Base-by-base conservation (phyloP, 1,284 basidiomycete genomes). In the Ganoderma multipileum region DNA sequence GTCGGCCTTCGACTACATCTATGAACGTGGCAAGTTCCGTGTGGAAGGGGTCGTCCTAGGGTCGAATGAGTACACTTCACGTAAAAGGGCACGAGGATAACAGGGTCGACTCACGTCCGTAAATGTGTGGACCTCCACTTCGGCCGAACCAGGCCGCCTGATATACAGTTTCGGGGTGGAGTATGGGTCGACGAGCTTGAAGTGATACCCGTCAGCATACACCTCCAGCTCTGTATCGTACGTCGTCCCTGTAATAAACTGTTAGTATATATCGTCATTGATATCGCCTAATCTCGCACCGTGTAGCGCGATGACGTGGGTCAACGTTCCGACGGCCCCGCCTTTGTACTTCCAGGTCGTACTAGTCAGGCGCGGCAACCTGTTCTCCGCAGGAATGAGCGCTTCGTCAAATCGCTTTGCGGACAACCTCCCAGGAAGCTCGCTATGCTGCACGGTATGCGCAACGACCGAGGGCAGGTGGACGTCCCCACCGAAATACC, bases 401-500 rank as follows among this genome's bases (percentile, higher is more conserved):
- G 70, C 70, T 75, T 87, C 86, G 69, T 85, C 82, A 66, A 88
- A 78, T 23, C 85, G 84, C 64, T 88, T 82, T 73, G 83, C 85
- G 73, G 81, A 81, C 5, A 90, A 82, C 65, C 84, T 71, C 52
- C 89, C 89, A 0, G 89, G 86, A 33, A 78, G 76, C 70, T 88
- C 87, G 79, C 85, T 80, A 76, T 81, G 83, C 76, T 87, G 84
- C 62, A 87, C 82, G 1, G 83, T 83, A 72, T 83, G 83, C 11
- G 85, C 83, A 64, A 71, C 68, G 38, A 76, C 69, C 44, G 84
- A 83, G 67, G 78, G 72, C 57, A 89, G 82, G 71, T 85, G 82
- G 61, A 89, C 87, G 75, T 90, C 88, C 50, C 89, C 89, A 64
- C 88, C 89, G 78, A 91, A 90, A 82, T 90, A 90, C 68, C 88